Evolutionary conservation across 2,329 filamentous ascomycete genomes (phyloP), one percentile per base, ranked within the genome.

Genomic region (Neonectria coccinea): DNA sequence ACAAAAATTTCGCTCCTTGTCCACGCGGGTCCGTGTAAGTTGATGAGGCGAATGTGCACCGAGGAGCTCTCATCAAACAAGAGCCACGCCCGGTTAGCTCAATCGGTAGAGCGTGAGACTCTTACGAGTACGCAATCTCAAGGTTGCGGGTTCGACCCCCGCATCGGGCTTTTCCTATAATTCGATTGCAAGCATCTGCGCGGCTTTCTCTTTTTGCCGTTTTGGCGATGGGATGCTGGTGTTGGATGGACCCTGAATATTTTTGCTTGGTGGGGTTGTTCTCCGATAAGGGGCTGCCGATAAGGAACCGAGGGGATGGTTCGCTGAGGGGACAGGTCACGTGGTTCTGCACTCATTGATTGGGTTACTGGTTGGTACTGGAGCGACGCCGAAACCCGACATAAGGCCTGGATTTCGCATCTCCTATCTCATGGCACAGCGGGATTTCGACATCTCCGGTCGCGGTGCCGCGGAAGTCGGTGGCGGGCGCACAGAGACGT

Each of bases 91-190:
- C 68, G 73, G 71, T 72, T 74, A 75, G 71, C 70, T 76, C 70
- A 74, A 75, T 75, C 68, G 70, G 73, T 88, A 89, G 86, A 89
- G 86, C 86, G 86, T 88, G 83, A 88, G 87, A 89, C 87, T 89
- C 86, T 85, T 85, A 85, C 14, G 66, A 72, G 72, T 67, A 66
- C 68, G 54, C 73, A 44, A 85, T 84, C 83, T 85, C 81, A 84
- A 85, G 83, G 82, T 80, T 85, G 82, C 80, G 82, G 82, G 85
- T 86, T 85, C 82, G 82, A 84, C 77, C 78, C 77, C 77, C 77
- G 76, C 77, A 76, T 79, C 74, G 77, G 77, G 75, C 77, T 79
- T 29, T 62, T 62, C 48, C 48, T 51, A 51, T 51, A 42, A 33
- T 67, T 63, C 68, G 68, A 69, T 69, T 68, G 70, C 54, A 58